Evolutionary conservation across 192 early-diverging fungal genomes (phyloP), one percentile per base, ranked within the genome.

Genomic region (Coemansia sp.): DNA sequence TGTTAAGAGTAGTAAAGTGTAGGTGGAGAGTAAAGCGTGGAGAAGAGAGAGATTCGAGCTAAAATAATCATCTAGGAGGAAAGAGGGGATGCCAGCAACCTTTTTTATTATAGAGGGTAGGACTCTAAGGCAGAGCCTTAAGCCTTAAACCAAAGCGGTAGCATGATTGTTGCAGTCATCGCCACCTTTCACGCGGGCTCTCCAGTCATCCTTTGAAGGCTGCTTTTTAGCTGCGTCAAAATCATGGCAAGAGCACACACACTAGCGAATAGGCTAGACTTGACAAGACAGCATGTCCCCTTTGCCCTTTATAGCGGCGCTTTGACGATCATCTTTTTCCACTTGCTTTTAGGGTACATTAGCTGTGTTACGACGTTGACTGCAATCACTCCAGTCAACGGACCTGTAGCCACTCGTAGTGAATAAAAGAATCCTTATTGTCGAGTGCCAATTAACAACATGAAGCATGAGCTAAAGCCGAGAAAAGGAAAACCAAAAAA

Each of bases 361-460:
- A 41, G 39, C 39, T 41, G 39, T 41, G 12, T 11, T 41, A 9
- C 10, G 12, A 15, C 14, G 39, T 15, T 41, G 3, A 41, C 0
- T 41, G 39, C 39, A 41, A 9, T 4, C 39, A 41, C 14, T 41
- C 12, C 39, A 41, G 46, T 19, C 46, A 19, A 4, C 8, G 19
- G 46, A 0, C 17, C 9, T 21, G 19, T n/a, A 8, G 19, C 17
- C 45, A 48, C 45, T 19, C 17, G 6, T 23, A 4, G 17, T 53
- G 29, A 66, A 55, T 12, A 14, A 39, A 68, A 36, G 5, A 39
- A 29, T 38, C 55, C 62, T 36, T 63, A 44, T 42, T 44, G 19
- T 15, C 6, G 21, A 19, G 19, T 21, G 14, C 45, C 39, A 41
- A 41, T 41, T 14, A 41, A 48, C 45, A 19, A 48, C 45, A n/a